These are phyloP conservation scores for Poteriospumella lacustris DNA, from an alignment of 108 stramenopile species.

Conservation along the genomic window DNA sequence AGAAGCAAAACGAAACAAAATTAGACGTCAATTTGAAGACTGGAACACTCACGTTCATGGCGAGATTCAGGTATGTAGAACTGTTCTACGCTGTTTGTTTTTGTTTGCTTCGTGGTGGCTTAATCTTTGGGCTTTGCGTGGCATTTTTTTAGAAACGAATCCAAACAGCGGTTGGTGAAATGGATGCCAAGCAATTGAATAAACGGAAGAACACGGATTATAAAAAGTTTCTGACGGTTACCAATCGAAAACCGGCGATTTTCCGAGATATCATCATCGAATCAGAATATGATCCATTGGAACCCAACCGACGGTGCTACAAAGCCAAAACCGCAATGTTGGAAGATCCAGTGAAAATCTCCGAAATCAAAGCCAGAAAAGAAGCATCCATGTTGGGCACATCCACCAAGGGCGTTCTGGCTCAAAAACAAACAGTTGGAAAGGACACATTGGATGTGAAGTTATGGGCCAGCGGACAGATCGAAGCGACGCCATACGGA, in stretches of 20 bases:
- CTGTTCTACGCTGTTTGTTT: background rate
- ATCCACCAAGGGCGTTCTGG: too few relatives aligned
- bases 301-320: constrained; percentile 23
- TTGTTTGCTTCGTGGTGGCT: too few relatives aligned
- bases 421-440: background rate
- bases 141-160: constrained; percentile 5
- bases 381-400: background rate
- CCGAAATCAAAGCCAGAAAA: constrained; percentile 6
- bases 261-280: constrained; percentile 53
- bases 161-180: background rate
- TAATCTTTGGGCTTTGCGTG: too few relatives aligned
- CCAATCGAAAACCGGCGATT: constrained; percentile 46
- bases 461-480: constrained; percentile 49
- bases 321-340: constrained; percentile 15
- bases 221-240: constrained; percentile 42
- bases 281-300: constrained; percentile 42
- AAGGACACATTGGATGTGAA: constrained; percentile 33
- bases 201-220: constrained; percentile 22
- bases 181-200: constrained; percentile 21
- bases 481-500: constrained; percentile 50
- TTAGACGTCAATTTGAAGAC: constrained; percentile 41
- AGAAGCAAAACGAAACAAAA: constrained; percentile 40
- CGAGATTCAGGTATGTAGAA: constrained; percentile 35
- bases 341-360: background rate
- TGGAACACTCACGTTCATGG: constrained; percentile 43